These are phyloP conservation scores for Dipodascus geniculatus DNA, from an alignment of 805 yeast genomes.

Conservation along the genomic window DNA sequence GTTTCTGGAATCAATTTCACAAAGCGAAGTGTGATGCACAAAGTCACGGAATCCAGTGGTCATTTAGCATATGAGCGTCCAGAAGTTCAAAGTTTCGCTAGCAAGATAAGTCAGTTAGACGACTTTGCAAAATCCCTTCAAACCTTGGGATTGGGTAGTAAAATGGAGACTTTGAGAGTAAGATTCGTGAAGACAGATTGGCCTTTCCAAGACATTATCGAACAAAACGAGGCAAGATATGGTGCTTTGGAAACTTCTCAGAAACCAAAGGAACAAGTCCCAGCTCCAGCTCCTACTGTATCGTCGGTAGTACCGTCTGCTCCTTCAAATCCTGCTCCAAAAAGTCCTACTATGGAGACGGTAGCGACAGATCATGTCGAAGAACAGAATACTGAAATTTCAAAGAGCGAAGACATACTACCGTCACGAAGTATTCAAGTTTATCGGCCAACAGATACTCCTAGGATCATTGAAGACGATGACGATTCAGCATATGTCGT, in stretches of 20 bases:
- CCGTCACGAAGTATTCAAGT: constrained; percentile 7
- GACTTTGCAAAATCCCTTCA: constrained; percentile 11
- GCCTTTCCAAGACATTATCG: constrained; percentile 10
- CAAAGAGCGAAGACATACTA: no score
- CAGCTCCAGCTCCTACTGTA: neutral
- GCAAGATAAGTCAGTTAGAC: constrained; percentile 7
- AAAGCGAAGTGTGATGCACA: constrained; percentile 5
- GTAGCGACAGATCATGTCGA: no score
- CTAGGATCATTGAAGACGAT: constrained; percentile 14
- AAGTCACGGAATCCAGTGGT: constrained; percentile 1
- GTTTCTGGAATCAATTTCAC: constrained; percentile 17
- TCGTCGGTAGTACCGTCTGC: neutral
- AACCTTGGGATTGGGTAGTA: constrained; percentile 13
- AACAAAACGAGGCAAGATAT: constrained; percentile 5
- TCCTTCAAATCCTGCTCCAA: neutral
- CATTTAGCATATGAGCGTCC: constrained; percentile 12
- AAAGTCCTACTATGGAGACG: no score
- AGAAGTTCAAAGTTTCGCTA: constrained; percentile 14
- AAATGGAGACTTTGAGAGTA: constrained; percentile 13
- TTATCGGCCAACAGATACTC: constrained; percentile 7
- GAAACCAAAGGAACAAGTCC: no score
- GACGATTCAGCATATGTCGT: constrained; percentile 34
- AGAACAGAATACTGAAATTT: no score
- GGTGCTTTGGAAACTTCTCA: constrained; percentile 1
- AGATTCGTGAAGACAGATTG: constrained; percentile 11